Base-by-base conservation (phyloP, 23 red algal genomes). In the Gracilaria vermiculophylla region DNA sequence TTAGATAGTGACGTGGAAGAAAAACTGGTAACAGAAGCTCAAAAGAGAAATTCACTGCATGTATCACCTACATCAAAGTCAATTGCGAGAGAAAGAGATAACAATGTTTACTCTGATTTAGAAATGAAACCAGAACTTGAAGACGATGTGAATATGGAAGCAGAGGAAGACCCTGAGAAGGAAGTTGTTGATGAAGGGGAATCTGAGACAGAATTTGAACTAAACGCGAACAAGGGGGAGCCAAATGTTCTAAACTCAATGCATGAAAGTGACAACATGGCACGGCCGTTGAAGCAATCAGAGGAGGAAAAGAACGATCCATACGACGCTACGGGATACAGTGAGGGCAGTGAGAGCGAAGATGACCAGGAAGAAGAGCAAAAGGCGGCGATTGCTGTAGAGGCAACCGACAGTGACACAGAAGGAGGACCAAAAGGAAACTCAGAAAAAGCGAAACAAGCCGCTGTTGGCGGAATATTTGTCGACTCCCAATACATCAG, bases 331-430 rank as follows among this genome's bases (percentile, higher is more conserved):
- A 61, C 36, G 7, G 54, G 44, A 15, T 64, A 60, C 52, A 62
- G 53, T 17, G 78, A 82, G n/a, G 65, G 78, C 52, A 62, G 53
- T 17, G 78, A 82, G n/a, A 82, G 78, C 36, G 78, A 82, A 64
- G 53, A 64, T 82, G 78, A 82, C 14, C 54, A 33, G 13, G 53
- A 62, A 32, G 56, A 60, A 35, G 78, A 82, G 21, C 4, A 88
- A 24, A 37, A 62, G 42, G 36, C 45, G 41, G 84, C 70, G 50
- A 36, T 70, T n/a, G 84, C 69, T 29, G 24, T 73, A 29, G 84
- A 65, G 37, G 69, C 65, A 6, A 32, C 53, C 28, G 70, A 48
- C 50, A 52, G 66, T 32, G 58, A 83, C 28, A 56, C 28, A 5
- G 67, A 73, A 48, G 67, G 2, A 10, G 15, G 1, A 1, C 33